Percentiles rank a stretch among this genome's conserved stretches.
Evolutionary conservation across 2,329 filamentous ascomycete species (phyloP).

Genomic region (Xylariaceae sp.): DNA sequence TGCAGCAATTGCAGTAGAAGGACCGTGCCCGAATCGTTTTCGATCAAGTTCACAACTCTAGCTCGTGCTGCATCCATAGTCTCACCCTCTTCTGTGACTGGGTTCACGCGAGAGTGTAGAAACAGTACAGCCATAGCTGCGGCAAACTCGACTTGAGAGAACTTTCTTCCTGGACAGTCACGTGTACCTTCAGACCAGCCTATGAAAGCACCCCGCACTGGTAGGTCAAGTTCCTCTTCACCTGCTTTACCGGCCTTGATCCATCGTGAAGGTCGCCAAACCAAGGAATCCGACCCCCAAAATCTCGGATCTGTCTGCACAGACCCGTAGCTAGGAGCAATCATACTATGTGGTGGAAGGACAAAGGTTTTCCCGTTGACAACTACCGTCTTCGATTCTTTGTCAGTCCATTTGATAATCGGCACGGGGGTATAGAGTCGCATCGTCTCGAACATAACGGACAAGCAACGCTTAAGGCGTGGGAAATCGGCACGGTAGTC

Average conservation of each 20-base stretch:
- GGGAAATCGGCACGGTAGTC: conserved; percentile 43
- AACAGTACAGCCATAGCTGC: conserved; percentile 29
- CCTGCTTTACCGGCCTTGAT: conserved; percentile 15
- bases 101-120: too few relatives aligned
- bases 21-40: background rate
- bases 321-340: conserved; percentile 27
- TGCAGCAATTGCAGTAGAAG: background rate
- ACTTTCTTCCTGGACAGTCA: conserved; percentile 42
- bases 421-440: conserved; percentile 47
- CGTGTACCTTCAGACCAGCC: conserved; percentile 42
- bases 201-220: conserved; percentile 32
- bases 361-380: too few relatives aligned
- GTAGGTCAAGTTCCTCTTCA: conserved; percentile 28
- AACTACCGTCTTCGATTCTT: conserved; percentile 17
- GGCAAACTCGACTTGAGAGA: conserved; percentile 44
- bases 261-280: conserved; percentile 31
- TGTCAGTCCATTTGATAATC: conserved; percentile 34
- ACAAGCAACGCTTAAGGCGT: conserved; percentile 47
- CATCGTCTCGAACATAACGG: conserved; percentile 50
- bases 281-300: conserved; percentile 31
- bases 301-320: conserved; percentile 31
- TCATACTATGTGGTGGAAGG: conserved; percentile 25
- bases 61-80: background rate
- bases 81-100: background rate
- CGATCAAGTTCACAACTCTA: background rate